A percentile compares a stretch with the other conserved stretches of the same genome.
Conservation (phyloP, 148 eudicot species). For the Rhododendron ferrugineum region DNA sequence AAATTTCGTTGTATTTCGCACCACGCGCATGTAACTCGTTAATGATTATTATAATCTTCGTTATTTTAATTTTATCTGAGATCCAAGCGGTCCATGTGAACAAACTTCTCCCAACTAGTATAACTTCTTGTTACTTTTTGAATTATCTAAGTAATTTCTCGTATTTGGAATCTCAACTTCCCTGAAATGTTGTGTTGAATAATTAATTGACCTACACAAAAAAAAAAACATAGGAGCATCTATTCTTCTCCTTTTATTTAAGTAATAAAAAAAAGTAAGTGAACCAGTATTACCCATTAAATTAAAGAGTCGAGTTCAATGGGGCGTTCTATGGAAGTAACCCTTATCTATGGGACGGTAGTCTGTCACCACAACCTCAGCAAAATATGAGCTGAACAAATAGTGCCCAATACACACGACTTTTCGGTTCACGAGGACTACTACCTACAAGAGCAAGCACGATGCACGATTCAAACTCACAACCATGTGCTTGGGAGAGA, state of each 20-base stretch:
- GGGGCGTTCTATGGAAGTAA: neutral
- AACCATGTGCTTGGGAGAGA: neutral
- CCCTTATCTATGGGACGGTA: neutral
- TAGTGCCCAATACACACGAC: neutral
- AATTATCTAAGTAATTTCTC: neutral
- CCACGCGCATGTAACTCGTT: constrained; percentile 1
- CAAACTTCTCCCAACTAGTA: neutral
- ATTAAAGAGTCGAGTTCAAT: neutral
- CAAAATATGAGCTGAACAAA: neutral
- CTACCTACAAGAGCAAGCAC: neutral
- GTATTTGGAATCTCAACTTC: neutral
- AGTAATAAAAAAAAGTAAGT: no score
- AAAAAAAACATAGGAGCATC: no score
- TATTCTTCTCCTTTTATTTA: no score
- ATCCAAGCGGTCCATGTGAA: constrained; percentile 16
- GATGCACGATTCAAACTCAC: neutral
- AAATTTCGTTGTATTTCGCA: constrained; percentile 6
- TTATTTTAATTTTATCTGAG: constrained; percentile 9
- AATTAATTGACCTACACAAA: neutral
- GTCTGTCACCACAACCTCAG: neutral
- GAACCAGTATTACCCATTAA: no score
- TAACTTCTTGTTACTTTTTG: neutral
- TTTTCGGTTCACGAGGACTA: neutral
- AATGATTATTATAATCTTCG: neutral
- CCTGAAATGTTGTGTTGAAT: neutral